Evolutionary conservation across 2,329 filamentous ascomycete genomes (phyloP).

Genomic region (Sporothrix pallida): DNA sequence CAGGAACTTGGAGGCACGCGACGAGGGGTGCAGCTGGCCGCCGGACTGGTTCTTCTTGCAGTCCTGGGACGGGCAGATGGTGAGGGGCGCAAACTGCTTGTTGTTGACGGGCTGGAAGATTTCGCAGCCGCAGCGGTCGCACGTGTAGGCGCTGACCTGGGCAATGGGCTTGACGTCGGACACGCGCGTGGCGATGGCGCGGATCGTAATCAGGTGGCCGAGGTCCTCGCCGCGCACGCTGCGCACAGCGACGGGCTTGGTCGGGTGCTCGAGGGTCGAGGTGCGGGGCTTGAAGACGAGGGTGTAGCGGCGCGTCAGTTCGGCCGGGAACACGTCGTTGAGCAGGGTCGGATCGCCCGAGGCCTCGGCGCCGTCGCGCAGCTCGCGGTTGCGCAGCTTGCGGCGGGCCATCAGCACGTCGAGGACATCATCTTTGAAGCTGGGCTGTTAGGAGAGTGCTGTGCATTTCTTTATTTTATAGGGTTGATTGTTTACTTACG

Average conservation of each 20-base stretch:
- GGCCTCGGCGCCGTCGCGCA: constrained; percentile 69
- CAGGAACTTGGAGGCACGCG: constrained; percentile 94
- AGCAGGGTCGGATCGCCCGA: constrained; percentile 67
- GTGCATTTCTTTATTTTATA: constrained; percentile 9
- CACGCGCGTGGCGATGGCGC: constrained; percentile 91
- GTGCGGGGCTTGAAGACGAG: constrained; percentile 93
- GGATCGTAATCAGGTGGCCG: constrained; percentile 89
- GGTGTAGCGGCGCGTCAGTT: constrained; percentile 91
- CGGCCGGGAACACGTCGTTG: constrained; percentile 84
- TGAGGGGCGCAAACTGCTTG: constrained; percentile 87
- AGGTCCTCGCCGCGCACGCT: constrained; percentile 92
- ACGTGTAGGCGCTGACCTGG: constrained; percentile 97
- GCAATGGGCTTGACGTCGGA: constrained; percentile 97
- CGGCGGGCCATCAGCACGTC: constrained; percentile 96
- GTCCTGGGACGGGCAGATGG: constrained; percentile 85
- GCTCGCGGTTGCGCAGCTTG: constrained; percentile 80
- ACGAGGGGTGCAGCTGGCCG: constrained; percentile 90
- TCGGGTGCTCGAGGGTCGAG: constrained; percentile 67
- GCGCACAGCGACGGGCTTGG: constrained; percentile 81
- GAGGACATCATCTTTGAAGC: constrained; percentile 96
- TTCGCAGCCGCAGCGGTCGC: constrained; percentile 93
- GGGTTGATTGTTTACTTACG: constrained; percentile 44
- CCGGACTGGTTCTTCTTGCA: constrained; percentile 90
- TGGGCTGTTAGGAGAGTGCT: constrained; percentile 44
- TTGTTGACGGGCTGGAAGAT: constrained; percentile 95